phyloP scores from a whole-genome alignment of 345 rosid species.

The Eucalyptus pauciflora region DNA sequence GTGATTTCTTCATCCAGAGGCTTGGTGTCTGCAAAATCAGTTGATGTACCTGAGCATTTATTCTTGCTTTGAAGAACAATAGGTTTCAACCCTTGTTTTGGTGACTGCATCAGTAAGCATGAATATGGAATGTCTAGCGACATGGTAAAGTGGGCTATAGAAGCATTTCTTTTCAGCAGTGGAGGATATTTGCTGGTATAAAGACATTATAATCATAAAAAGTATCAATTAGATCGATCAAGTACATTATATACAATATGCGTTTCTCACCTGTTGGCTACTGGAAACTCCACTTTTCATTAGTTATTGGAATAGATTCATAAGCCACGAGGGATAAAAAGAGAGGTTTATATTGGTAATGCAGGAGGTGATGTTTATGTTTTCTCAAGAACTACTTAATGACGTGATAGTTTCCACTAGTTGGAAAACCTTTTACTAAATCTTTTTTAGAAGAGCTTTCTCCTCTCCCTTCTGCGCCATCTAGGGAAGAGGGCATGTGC shows the following conservation, averaged over 20 bases:
- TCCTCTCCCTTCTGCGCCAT: background rate
- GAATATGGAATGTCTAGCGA: background rate
- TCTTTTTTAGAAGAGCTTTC: background rate
- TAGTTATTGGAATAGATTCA: background rate
- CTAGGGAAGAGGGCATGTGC: background rate
- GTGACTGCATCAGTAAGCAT: background rate
- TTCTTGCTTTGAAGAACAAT: background rate
- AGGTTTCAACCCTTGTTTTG: background rate
- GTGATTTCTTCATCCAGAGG: background rate
- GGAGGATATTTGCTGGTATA: background rate
- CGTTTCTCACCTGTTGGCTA: background rate
- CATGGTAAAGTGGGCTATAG: background rate
- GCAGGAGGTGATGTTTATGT: background rate
- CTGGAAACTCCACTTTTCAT: background rate
- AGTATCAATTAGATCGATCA: background rate
- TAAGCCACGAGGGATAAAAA: background rate
- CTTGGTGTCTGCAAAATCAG: background rate
- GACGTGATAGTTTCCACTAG: background rate
- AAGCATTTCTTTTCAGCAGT: background rate
- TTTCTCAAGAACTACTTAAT: background rate
- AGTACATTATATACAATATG: background rate
- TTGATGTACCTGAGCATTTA: background rate
- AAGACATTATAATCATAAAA: background rate
- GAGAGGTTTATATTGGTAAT: background rate
- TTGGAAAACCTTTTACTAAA: background rate